Percentiles rank a stretch among this genome's conserved stretches.
phyloP scores from a whole-genome alignment of 208 protist genomes.

The Crithidia acanthocephali region DNA sequence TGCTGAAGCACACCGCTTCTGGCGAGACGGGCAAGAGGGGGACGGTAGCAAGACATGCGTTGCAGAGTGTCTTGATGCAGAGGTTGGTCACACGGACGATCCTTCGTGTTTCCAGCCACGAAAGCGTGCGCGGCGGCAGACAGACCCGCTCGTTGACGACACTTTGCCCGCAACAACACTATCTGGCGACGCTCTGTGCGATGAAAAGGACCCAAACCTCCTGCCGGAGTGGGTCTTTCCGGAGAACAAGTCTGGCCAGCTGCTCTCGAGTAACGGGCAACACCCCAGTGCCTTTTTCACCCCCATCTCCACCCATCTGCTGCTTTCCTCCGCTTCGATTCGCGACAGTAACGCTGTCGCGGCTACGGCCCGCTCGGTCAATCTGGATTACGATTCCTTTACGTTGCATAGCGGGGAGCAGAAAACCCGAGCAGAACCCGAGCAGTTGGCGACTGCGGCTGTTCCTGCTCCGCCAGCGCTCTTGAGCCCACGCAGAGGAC shows the following conservation, averaged over 20 bases:
- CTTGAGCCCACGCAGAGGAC: not conserved
- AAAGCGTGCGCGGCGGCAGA: constrained; percentile 9
- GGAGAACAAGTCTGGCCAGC: not conserved
- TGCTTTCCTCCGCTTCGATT: not conserved
- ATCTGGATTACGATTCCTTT: not conserved
- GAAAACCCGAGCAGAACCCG: not conserved
- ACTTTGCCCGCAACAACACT: too few relatives aligned
- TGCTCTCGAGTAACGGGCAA: not conserved
- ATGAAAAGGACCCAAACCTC: not conserved
- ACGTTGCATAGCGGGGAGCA: not conserved
- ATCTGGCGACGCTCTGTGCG: not conserved
- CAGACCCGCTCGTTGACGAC: not conserved
- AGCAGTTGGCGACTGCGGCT: too few relatives aligned
- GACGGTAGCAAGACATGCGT: too few relatives aligned
- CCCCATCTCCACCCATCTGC: constrained; percentile 6
- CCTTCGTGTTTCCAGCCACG: not conserved
- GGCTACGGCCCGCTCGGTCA: not conserved
- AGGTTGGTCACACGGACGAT: not conserved
- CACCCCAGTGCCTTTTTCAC: not conserved
- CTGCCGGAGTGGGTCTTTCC: not conserved
- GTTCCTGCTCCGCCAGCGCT: not conserved
- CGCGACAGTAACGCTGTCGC: not conserved
- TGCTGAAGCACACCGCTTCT: too few relatives aligned
- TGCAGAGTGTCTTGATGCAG: too few relatives aligned
- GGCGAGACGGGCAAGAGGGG: too few relatives aligned